Evolutionary conservation across 768 basidiomycete genomes (phyloP), one percentile per base, ranked within the genome.

Genomic region (Naganishia antarctica): DNA sequence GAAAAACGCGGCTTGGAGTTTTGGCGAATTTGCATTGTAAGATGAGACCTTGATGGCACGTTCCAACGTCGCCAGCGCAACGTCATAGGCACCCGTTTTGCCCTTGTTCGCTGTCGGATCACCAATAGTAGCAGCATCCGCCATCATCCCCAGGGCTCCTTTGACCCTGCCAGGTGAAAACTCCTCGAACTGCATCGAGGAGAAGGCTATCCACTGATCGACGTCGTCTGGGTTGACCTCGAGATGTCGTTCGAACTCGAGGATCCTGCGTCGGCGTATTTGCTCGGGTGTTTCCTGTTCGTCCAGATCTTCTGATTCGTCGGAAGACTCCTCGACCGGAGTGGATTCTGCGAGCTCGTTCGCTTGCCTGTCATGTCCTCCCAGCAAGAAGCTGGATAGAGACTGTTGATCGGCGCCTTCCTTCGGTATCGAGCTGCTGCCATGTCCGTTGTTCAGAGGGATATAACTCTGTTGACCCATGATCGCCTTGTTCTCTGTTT

Each of bases 1-100:
- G 7, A 80, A 70, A 49, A 75, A 72, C 0, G 78, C 77, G 4
- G 78, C 68, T 47, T 77, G 70, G 6, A 80, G 70, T 13, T 40
- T 48, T 0, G 71, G 53, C 0, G 73, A 70, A 2, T 21, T 25
- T 16, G 57, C 66, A 65, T 78, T 79, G 0, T 28, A 31, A 0
- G 69, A 64, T 4, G 68, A 57, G 1, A 71, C 69, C 15, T 69
- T 47, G 18, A 79, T 69, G 0, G 79, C 79, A 32, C 72, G 63
- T 1, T 71, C 68, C 13, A 80, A 69, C 32, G 79, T 75, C 3
- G 76, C 70, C 9, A 80, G 68, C 26, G 78, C 76, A 63, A 79
- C 71, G 60, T 79, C 78, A 25, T 66, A 26, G 3, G 61, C 46
- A 7, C 61, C 62, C 12, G 13, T 26, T 58, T 46, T 57, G 12